Evolutionary conservation across 2,329 filamentous ascomycete genomes (phyloP), one percentile per base, ranked within the genome.

Genomic region (Nectriaceae sp.): DNA sequence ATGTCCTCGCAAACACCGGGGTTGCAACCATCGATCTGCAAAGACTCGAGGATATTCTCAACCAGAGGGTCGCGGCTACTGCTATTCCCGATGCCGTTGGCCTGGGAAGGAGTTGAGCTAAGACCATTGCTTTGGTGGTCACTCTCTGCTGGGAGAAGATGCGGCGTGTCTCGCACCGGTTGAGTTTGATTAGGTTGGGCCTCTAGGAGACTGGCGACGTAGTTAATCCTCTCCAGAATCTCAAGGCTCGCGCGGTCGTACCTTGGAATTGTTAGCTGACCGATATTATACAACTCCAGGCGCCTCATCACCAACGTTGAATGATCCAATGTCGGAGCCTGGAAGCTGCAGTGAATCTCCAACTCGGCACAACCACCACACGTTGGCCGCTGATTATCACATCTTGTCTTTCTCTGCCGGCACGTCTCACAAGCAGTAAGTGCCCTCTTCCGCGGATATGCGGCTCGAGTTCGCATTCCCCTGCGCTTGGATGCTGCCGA

Each of bases 371-470:
- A 67, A 40, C 60, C 65, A 21, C 63, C 64, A 39, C 65, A 67
- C 3, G 57, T 51, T 11, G 65, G 65, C 33, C 63, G 56, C 13
- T 55, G 53, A 46, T 67, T 67, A 53, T 67, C 64, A 52, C 65
- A 67, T 44, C 66, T 67, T 20, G 62, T 65, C 45, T 64, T 61
- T 15, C 64, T 53, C 21, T 56, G 53, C 8, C 64, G 61, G 53
- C 65, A 67, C 15, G 60, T 54, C 40, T 62, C 54, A 43, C 65
- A 67, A 15, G 64, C 65, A 22, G 59, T 59, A n/a, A 65, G 53
- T 21, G 65, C 64, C 8, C 65, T 56, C 44, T 63, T 65, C 31
- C 65, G 45, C 13, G 40, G 40, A 19, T 42, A 42, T n/a, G 40
- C 16, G 11, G 40, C 40, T 22, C 22, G 18, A 15, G 8, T 26